Conservation (phyloP, 2,329 filamentous ascomycete species). For the Botrytis fabae region DNA sequence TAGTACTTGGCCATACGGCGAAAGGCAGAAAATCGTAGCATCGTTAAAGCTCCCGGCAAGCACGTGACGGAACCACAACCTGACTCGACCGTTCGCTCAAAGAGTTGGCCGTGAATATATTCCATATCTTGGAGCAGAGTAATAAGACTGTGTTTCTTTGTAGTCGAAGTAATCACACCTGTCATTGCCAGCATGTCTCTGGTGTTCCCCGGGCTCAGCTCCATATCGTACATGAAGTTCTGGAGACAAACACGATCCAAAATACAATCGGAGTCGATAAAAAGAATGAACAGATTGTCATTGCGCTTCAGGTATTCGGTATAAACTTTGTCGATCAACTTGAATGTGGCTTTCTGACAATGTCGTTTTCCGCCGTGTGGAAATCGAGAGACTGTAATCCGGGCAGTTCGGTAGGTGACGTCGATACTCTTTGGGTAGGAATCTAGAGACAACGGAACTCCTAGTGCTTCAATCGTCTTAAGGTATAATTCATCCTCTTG, state of each 20-base stretch:
- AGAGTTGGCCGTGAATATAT: slow-evolving; percentile 94
- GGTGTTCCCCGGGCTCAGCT: slow-evolving; percentile 88
- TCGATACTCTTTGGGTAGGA: slow-evolving; percentile 89
- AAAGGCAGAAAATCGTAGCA: slow-evolving; percentile 94
- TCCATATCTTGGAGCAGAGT: slow-evolving; percentile 97
- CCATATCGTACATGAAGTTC: slow-evolving; percentile 99
- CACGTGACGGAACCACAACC: slow-evolving; percentile 93
- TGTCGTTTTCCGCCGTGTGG: slow-evolving; percentile 90
- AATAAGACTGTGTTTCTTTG: slow-evolving; percentile 81
- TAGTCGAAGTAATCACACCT: slow-evolving; percentile 93
- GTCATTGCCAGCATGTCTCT: slow-evolving; percentile 97
- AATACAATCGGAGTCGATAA: slow-evolving; percentile 97
- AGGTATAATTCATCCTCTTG: slow-evolving; percentile 86
- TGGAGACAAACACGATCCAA: slow-evolving; percentile 88
- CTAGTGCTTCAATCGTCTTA: slow-evolving; percentile 80
- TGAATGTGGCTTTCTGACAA: slow-evolving; percentile 91
- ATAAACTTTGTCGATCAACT: slow-evolving; percentile 91
- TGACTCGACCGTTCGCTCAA: slow-evolving; percentile 93
- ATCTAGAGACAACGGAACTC: slow-evolving; percentile 73
- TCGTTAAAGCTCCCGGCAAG: slow-evolving; percentile 90
- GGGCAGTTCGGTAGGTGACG: slow-evolving; percentile 75
- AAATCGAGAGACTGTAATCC: slow-evolving; percentile 89
- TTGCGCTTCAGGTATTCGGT: slow-evolving; percentile 80
- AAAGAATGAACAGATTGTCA: slow-evolving; percentile 91
- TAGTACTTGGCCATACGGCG: slow-evolving; percentile 97